Evolutionary conservation across 768 basidiomycete genomes (phyloP).

Genomic region (Exidia glandulosa): DNA sequence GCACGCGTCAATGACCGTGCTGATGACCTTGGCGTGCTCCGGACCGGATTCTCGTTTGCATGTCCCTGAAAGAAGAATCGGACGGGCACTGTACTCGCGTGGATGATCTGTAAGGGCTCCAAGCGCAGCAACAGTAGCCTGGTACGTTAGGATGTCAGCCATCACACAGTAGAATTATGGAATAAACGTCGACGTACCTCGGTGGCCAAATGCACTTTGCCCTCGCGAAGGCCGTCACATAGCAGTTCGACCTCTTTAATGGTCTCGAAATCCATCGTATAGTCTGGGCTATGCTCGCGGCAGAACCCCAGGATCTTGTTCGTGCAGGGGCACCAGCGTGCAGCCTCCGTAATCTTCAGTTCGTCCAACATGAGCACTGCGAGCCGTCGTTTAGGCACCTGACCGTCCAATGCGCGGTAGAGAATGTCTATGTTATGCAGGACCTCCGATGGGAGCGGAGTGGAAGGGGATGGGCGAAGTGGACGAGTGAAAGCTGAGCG

Average conservation of each 20-base stretch:
- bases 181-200: slow-evolving; percentile 6
- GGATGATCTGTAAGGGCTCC: slow-evolving; percentile 11
- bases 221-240: slow-evolving; percentile 3
- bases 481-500: neutral
- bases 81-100: slow-evolving; percentile 14
- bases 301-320: slow-evolving; percentile 14
- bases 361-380: slow-evolving; percentile 15
- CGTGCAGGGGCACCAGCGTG: slow-evolving; percentile 12
- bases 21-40: slow-evolving; percentile 13
- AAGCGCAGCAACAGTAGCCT: slow-evolving; percentile 19
- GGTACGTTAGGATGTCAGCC: neutral
- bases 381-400: too few species aligned
- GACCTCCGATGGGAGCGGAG: neutral
- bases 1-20: slow-evolving; percentile 8
- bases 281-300: slow-evolving; percentile 11
- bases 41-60: slow-evolving; percentile 16
- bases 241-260: slow-evolving; percentile 4
- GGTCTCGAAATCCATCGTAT: slow-evolving; percentile 8
- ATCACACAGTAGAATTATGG: neutral
- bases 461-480: neutral
- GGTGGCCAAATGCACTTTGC: slow-evolving; percentile 3
- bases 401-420: too few species aligned
- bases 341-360: slow-evolving; percentile 10
- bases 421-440: neutral
- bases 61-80: slow-evolving; percentile 14